Evolutionary conservation across 169 alveolate species (phyloP).

Genomic region (Eimeria sp.): DNA sequence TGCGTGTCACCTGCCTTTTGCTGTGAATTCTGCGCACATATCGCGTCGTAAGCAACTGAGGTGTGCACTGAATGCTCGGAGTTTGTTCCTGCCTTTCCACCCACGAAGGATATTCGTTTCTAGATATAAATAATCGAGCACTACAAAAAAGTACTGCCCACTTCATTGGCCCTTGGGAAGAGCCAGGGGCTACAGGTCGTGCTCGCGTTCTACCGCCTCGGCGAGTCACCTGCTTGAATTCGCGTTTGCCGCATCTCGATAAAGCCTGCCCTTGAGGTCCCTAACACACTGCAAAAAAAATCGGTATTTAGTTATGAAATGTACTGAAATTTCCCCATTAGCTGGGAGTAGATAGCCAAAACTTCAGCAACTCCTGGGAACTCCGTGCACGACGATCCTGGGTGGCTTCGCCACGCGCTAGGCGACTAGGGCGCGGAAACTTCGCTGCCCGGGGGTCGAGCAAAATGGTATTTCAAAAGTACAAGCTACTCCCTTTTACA

Average conservation of each 20-base stretch:
- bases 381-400: not conserved
- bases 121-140: not conserved
- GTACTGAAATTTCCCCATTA: not conserved
- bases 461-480: too few relatives aligned
- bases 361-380: not conserved
- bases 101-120: not conserved
- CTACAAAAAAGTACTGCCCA: not conserved
- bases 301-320: not conserved
- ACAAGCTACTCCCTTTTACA: not conserved
- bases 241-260: not conserved
- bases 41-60: not conserved
- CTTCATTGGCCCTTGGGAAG: not conserved
- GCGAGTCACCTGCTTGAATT: not conserved
- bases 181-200: not conserved
- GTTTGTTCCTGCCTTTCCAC: not conserved
- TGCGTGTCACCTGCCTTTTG: not conserved
- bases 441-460: not conserved
- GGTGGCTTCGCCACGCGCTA: not conserved
- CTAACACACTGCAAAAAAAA: not conserved
- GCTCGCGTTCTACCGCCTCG: not conserved
- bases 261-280: not conserved
- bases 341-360: not conserved
- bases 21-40: not conserved
- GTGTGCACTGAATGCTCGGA: not conserved
- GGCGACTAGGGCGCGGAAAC: not conserved